These are phyloP conservation scores for Astragalus glycyphyllos DNA, from an alignment of 306 rosid genomes.

Conservation along the genomic window DNA sequence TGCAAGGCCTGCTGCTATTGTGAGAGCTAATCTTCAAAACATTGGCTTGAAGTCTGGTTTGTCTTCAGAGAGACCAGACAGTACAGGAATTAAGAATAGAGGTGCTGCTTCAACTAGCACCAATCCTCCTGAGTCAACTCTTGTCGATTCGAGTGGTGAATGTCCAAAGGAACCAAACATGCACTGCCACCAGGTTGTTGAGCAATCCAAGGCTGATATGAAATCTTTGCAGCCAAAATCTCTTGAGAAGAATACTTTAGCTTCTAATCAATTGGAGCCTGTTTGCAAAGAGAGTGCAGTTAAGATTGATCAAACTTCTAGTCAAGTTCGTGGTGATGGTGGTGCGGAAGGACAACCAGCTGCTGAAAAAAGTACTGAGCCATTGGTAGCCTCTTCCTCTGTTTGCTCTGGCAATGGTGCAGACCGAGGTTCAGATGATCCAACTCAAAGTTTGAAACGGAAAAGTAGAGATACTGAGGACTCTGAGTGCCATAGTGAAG, in stretches of 20 bases:
- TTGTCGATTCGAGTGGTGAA: slow-evolving; percentile 48
- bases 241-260: slow-evolving; percentile 52
- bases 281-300: slow-evolving; percentile 53
- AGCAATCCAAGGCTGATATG: slow-evolving; percentile 56
- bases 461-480: slow-evolving; percentile 77
- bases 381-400: slow-evolving; percentile 76
- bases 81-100: slow-evolving; percentile 50
- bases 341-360: slow-evolving; percentile 48
- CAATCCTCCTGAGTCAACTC: slow-evolving; percentile 52
- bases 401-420: slow-evolving; percentile 82
- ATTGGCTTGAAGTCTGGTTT: slow-evolving; percentile 50
- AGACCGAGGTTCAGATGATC: slow-evolving; percentile 70
- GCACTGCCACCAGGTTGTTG: slow-evolving; percentile 52
- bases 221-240: slow-evolving; percentile 53
- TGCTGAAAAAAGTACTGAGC: slow-evolving; percentile 63
- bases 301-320: slow-evolving; percentile 53
- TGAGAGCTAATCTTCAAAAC: slow-evolving; percentile 71
- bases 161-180: slow-evolving; percentile 51
- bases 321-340: slow-evolving; percentile 53
- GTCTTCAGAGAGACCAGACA: slow-evolving; percentile 49
- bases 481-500: slow-evolving; percentile 93
- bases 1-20: slow-evolving; percentile 78
- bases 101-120: slow-evolving; percentile 47
- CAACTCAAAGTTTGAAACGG: slow-evolving; percentile 63
- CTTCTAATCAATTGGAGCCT: slow-evolving; percentile 54